A percentile compares a stretch with the other conserved stretches of the same genome.
Evolutionary conservation across 169 alveolate genomes (phyloP).

Genomic region (Plasmodium vinckei): DNA sequence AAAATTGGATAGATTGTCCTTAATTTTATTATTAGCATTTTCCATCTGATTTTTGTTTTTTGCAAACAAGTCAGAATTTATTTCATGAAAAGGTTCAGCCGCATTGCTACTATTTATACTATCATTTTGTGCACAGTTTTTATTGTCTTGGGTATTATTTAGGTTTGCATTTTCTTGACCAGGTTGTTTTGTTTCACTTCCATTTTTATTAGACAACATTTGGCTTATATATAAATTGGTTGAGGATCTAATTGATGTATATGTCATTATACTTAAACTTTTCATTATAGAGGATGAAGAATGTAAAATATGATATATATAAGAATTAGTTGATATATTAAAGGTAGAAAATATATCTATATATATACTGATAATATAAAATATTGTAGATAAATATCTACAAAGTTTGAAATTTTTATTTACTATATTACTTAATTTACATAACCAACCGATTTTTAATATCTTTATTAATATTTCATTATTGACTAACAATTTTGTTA

Average conservation of each 20-base stretch:
- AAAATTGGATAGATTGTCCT: neutral
- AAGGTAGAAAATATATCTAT: slow-evolving; percentile 30
- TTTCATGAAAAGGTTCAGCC: neutral
- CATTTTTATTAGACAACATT: slow-evolving; percentile 9
- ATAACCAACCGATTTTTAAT: slow-evolving; percentile 50
- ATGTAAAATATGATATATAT: slow-evolving; percentile 9
- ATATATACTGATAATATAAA: slow-evolving; percentile 50
- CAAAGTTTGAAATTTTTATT: slow-evolving; percentile 62
- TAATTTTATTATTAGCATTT: neutral
- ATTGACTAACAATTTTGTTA: slow-evolving; percentile 34
- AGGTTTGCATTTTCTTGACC: neutral
- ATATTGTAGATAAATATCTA: slow-evolving; percentile 48
- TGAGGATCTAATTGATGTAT: slow-evolving; percentile 42
- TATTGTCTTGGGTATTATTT: neutral
- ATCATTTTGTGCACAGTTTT: neutral
- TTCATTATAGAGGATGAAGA: slow-evolving; percentile 42
- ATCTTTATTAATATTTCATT: slow-evolving; percentile 64
- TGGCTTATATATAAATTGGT: slow-evolving; percentile 25
- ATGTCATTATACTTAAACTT: slow-evolving; percentile 46
- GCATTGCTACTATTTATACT: neutral
- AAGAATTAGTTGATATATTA: slow-evolving; percentile 21
- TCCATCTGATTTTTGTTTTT: neutral
- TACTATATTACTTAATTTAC: slow-evolving; percentile 38
- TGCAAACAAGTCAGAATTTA: neutral
- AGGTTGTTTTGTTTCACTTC: neutral